phyloP scores from a whole-genome alignment of 768 basidiomycete species.

The Suillus subluteus region DNA sequence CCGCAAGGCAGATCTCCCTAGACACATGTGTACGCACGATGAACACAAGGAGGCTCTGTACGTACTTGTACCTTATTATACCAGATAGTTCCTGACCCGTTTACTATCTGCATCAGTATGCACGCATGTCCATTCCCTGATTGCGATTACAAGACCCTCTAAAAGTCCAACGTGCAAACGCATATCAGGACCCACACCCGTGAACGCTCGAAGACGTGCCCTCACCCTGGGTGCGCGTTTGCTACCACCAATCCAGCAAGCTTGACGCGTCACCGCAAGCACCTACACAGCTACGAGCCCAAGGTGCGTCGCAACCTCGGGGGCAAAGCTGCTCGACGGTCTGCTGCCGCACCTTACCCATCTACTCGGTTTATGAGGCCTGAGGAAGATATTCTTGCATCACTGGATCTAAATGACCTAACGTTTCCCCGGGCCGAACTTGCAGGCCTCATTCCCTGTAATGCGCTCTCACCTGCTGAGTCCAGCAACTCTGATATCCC shows the following conservation, averaged over 20 bases:
- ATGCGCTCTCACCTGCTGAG: neutral
- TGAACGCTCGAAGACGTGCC: constrained; percentile 22
- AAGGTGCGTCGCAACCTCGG: constrained; percentile 12
- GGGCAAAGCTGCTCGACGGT: constrained; percentile 8
- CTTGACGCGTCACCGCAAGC: constrained; percentile 27
- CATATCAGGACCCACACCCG: constrained; percentile 31
- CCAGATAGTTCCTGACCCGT: constrained; percentile 7
- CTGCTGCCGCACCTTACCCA: constrained; percentile 14
- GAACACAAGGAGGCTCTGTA: constrained; percentile 28
- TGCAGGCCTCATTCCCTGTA: neutral
- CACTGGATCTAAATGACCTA: neutral
- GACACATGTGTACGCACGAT: constrained; percentile 32
- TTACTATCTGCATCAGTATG: constrained; percentile 23
- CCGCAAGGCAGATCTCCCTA: constrained; percentile 29
- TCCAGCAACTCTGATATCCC: neutral
- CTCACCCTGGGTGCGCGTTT: constrained; percentile 21
- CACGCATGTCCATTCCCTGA: constrained; percentile 22
- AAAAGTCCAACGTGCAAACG: constrained; percentile 29
- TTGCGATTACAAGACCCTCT: constrained; percentile 28
- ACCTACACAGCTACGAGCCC: constrained; percentile 21
- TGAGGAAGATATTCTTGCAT: neutral
- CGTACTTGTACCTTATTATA: constrained; percentile 6
- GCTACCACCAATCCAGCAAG: constrained; percentile 25
- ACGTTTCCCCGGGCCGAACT: constrained; percentile 2
- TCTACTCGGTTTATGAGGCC: neutral